Base-by-base conservation (phyloP, 805 yeast genomes). In the Lipomyces anomalus region DNA sequence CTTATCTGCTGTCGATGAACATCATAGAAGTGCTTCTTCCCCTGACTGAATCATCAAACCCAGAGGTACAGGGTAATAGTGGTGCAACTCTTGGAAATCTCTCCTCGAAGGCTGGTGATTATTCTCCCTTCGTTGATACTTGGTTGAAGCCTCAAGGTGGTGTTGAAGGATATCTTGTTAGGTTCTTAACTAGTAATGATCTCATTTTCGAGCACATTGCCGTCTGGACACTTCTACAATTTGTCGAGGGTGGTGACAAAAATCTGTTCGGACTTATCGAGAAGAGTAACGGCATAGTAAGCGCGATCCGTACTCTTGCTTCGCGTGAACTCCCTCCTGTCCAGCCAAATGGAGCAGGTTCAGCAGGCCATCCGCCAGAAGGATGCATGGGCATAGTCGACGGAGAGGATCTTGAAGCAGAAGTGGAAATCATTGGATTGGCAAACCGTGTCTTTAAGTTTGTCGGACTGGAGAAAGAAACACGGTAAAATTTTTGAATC, bases 201-300 rank as follows among this genome's bases (percentile, higher is more conserved):
- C 83, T 95, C 11, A 92, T 97, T 0, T 92, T 92, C 66, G 97
- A 92, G 67, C 98, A 92, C 64, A 92, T 92, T 67, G 96, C 97
- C 1, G 76, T 89, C 50, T 92, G 98, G 98, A 90, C 96, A 36
- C 82, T 89, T 56, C 73, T 90, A 57, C 98, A 92, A 67, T 74
- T 92, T 53, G 75, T 92, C 55, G 98, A 92, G 66, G 80, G 95
- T 50, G 85, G 83, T 57, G 84, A 88, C 61, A 66, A 43, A 80
- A 80, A 61, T 71, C 83, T 58, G 54, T 45, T 55, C 39, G 54
- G 56, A 35, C 53, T 66, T 49, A 53, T 69, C 44, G 41, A 53
- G 48, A 55, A 59, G 16, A 56, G 64, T 20, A 53, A 61, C 16
- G 65, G 65, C 28, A 63, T 69, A 38, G 45, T 59, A 35, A 54